Conservation (phyloP, 495 filamentous ascomycete species). For the Xylona heveae region DNA sequence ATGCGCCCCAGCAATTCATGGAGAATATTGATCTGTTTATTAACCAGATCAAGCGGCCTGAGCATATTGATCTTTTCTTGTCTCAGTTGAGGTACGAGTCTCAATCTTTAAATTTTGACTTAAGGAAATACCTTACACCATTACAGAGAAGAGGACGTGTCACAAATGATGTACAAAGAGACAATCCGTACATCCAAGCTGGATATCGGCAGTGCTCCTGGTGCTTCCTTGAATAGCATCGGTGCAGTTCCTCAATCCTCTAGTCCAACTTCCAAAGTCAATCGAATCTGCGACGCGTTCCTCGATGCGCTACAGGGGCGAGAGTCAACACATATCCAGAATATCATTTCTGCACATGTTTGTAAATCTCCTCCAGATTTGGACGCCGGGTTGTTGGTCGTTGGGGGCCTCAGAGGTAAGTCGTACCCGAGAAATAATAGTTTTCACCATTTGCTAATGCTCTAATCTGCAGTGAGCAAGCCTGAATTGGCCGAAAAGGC, state of each 20-base stretch:
- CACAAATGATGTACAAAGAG: constrained; percentile 81
- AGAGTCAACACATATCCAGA: constrained; percentile 57
- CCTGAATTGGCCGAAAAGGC: constrained; percentile 56
- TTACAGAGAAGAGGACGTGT: constrained; percentile 74
- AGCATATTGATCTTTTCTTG: constrained; percentile 79
- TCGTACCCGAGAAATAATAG: background rate
- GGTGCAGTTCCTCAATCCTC: constrained; percentile 8
- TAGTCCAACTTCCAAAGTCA: constrained; percentile 55
- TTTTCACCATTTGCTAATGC: constrained; percentile 7
- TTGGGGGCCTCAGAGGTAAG: constrained; percentile 46
- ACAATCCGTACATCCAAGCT: no score
- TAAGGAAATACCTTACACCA: constrained; percentile 7
- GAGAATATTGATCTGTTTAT: constrained; percentile 54
- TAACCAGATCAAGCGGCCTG: constrained; percentile 64
- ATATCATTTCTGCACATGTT: constrained; percentile 82
- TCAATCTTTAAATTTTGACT: background rate
- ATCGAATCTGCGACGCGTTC: constrained; percentile 75
- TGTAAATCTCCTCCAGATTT: constrained; percentile 84
- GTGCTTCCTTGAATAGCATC: no score
- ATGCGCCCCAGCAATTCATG: constrained; percentile 67
- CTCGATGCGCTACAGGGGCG: constrained; percentile 39
- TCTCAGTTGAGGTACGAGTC: constrained; percentile 60
- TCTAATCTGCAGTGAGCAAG: constrained; percentile 23
- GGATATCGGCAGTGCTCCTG: no score
- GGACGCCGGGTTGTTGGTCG: constrained; percentile 60